These are phyloP conservation scores for Thalassiosira sp. DNA, from an alignment of 352 stramenopile species.

Conservation along the genomic window DNA sequence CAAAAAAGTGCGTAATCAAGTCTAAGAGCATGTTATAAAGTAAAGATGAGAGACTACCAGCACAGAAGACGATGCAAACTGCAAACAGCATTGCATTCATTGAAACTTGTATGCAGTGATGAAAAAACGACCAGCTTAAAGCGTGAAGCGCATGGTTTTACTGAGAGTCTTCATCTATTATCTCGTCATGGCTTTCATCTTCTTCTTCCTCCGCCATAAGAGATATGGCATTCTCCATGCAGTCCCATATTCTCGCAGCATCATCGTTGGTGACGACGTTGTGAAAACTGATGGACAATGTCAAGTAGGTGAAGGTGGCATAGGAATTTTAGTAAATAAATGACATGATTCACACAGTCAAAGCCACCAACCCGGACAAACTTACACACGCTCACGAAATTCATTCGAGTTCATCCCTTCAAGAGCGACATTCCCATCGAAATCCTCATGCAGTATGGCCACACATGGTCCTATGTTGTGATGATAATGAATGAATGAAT, in stretches of 20 bases:
- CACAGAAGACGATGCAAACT: no score
- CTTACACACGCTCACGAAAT: slow-evolving; percentile 65
- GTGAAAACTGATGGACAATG: slow-evolving; percentile 35
- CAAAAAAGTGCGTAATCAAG: no score
- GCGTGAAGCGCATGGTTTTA: no score
- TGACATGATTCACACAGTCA: no score
- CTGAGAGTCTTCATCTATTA: not conserved
- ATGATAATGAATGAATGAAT: not conserved
- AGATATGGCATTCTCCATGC: slow-evolving; percentile 68
- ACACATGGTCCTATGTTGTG: slow-evolving; percentile 63
- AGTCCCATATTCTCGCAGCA: slow-evolving; percentile 71
- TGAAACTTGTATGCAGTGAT: no score
- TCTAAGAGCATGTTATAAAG: no score
- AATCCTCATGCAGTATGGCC: slow-evolving; percentile 77
- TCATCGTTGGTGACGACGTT: slow-evolving; percentile 68
- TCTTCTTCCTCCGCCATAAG: slow-evolving; percentile 62
- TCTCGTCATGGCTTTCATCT: not conserved
- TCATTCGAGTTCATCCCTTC: slow-evolving; percentile 73
- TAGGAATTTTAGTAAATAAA: not conserved
- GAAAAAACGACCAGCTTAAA: no score
- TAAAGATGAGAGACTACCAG: no score
- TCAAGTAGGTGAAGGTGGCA: not conserved
- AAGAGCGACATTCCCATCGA: slow-evolving; percentile 69
- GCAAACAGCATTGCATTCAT: no score
- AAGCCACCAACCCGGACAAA: not conserved